A percentile compares a stretch with the other conserved stretches of the same genome.
Conservation (phyloP, 176 grass and related monocot genomes). For the Neostapfia colusana region DNA sequence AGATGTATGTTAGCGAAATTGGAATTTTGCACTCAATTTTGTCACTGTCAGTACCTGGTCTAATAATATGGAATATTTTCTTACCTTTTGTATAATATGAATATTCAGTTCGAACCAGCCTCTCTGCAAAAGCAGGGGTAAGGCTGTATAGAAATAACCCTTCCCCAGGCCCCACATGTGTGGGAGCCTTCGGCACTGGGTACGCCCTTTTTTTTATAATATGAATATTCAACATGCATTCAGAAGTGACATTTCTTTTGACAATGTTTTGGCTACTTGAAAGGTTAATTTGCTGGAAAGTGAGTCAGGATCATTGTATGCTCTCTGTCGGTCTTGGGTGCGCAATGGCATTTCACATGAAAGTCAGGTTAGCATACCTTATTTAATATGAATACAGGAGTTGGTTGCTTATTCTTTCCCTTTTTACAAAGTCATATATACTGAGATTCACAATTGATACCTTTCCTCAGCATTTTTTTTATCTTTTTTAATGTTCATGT, state of each 20-base stretch:
- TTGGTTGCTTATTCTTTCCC: slow-evolving; percentile 8
- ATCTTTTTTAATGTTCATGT: slow-evolving; percentile 2
- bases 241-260: slow-evolving; percentile 35
- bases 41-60: neutral
- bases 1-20: neutral
- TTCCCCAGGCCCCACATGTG: too few relatives aligned
- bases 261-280: slow-evolving; percentile 12
- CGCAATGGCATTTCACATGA: slow-evolving; percentile 56
- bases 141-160: too few relatives aligned
- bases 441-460: neutral
- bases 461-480: neutral
- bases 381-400: slow-evolving; percentile 5
- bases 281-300: slow-evolving; percentile 62
- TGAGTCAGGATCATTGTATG: slow-evolving; percentile 56
- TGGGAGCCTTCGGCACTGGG: too few relatives aligned
- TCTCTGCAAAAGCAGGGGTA: too few relatives aligned
- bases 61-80: neutral
- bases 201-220: too few relatives aligned
- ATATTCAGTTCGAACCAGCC: too few relatives aligned
- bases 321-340: slow-evolving; percentile 66
- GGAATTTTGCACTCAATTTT: neutral
- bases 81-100: neutral
- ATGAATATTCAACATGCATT: neutral
- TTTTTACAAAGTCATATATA: neutral
- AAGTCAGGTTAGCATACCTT: slow-evolving; percentile 52